A percentile compares a stretch with the other conserved stretches of the same genome.
phyloP scores from a whole-genome alignment of 345 rosid genomes.

The Acer negundo region DNA sequence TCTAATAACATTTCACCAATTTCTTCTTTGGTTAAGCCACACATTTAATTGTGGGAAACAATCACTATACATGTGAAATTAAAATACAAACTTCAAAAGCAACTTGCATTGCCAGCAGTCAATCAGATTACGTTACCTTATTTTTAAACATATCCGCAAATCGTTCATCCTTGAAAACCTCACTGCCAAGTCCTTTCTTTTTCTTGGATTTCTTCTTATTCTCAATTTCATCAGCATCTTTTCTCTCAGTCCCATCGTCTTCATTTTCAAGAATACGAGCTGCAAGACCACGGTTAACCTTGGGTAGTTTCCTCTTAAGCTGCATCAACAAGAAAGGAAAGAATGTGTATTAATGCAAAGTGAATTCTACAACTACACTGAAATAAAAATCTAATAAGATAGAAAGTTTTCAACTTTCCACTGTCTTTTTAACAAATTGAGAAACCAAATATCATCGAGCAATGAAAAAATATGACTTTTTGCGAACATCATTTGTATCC shows the following conservation, averaged over 20 bases:
- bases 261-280: conserved; percentile 51
- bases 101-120: neutral
- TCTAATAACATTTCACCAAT: neutral
- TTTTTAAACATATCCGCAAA: conserved; percentile 55
- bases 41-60: neutral
- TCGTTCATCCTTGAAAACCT: conserved; percentile 57
- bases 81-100: neutral
- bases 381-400: neutral
- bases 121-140: conserved; percentile 46
- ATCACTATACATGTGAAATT: neutral
- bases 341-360: neutral
- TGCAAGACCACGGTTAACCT: conserved; percentile 76
- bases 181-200: conserved; percentile 61
- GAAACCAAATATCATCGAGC: neutral
- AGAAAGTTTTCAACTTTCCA: neutral
- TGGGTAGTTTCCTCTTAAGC: conserved; percentile 68
- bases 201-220: conserved; percentile 66
- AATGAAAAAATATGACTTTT: neutral
- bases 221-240: conserved; percentile 49
- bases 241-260: conserved; percentile 55
- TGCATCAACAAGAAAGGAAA: conserved; percentile 35
- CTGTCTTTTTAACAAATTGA: neutral
- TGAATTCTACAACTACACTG: conserved; percentile 2
- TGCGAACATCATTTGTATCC: neutral
- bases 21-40: neutral